A percentile compares a stretch with the other conserved stretches of the same genome.
Conservation (phyloP, 169 alveolate species). For the Cyclospora cayetanensis region DNA sequence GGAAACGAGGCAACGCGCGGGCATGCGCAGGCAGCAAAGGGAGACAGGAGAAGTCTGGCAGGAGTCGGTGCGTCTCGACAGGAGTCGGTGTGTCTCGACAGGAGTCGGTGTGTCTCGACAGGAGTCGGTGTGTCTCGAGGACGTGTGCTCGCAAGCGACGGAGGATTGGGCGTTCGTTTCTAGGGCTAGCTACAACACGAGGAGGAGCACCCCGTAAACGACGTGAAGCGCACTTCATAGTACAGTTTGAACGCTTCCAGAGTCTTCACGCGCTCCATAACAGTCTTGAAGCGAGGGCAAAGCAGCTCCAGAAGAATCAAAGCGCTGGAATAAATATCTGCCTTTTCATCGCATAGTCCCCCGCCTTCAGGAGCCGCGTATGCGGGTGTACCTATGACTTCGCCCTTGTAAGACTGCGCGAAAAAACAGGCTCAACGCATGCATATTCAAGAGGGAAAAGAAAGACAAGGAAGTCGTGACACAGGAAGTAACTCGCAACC, state of each 20-base stretch:
- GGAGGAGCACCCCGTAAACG: too few relatives aligned
- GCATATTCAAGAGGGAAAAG: not conserved
- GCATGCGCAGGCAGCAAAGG: too few relatives aligned
- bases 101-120: too few relatives aligned
- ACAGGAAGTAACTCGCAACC: too few relatives aligned
- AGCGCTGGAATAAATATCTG: slow-evolving; percentile 91
- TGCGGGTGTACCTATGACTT: slow-evolving; percentile 92
- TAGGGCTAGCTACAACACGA: too few relatives aligned
- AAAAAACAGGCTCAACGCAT: not conserved
- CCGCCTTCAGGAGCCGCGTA: slow-evolving; percentile 94
- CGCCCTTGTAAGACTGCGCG: slow-evolving; percentile 79
- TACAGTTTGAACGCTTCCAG: slow-evolving; percentile 84
- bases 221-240: not conserved
- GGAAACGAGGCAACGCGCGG: too few relatives aligned
- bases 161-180: too few relatives aligned
- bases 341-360: slow-evolving; percentile 90
- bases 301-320: slow-evolving; percentile 87
- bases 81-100: too few relatives aligned
- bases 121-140: too few relatives aligned
- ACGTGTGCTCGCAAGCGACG: too few relatives aligned
- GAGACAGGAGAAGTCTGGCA: too few relatives aligned
- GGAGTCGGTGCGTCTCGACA: too few relatives aligned
- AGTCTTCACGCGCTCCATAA: slow-evolving; percentile 87
- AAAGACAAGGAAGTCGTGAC: not conserved
- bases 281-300: slow-evolving; percentile 89